These are phyloP conservation scores for Trichomonas gallinae DNA, from an alignment of 208 protist species.

Conservation along the genomic window DNA sequence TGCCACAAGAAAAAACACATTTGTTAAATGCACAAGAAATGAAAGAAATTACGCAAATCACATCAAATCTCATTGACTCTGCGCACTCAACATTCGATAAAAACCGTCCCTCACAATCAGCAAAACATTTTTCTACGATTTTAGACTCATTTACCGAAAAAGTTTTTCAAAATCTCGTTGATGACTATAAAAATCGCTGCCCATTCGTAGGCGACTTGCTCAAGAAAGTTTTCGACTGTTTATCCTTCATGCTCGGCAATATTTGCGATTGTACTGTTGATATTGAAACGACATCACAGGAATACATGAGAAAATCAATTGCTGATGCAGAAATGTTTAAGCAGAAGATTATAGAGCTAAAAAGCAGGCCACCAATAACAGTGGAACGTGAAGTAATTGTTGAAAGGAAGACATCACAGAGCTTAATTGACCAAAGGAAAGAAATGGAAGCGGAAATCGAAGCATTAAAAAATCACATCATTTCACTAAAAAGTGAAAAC, in stretches of 20 bases:
- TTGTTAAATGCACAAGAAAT: not conserved
- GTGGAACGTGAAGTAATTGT: not conserved
- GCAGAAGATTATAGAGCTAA: not conserved
- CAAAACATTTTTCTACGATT: not conserved
- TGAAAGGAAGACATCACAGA: not conserved
- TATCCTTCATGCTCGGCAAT: not conserved
- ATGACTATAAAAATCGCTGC: not conserved
- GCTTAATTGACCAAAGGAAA: not conserved
- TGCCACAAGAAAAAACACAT: not conserved
- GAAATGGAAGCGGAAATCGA: not conserved
- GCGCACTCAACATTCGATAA: not conserved
- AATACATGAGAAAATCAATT: not conserved
- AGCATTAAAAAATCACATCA: not conserved
- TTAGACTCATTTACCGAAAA: not conserved
- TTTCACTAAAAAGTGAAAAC: not conserved
- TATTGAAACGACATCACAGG: not conserved
- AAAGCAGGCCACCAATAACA: not conserved
- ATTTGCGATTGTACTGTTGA: not conserved
- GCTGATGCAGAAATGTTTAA: not conserved
- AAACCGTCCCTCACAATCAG: not conserved
- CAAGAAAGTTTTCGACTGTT: not conserved
- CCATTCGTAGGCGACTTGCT: not conserved
- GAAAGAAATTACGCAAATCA: not conserved
- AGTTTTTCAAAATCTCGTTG: not conserved
- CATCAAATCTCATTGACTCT: not conserved